phyloP scores from a whole-genome alignment of 2,329 filamentous ascomycete genomes.

The Scedosporium apiospermum region DNA sequence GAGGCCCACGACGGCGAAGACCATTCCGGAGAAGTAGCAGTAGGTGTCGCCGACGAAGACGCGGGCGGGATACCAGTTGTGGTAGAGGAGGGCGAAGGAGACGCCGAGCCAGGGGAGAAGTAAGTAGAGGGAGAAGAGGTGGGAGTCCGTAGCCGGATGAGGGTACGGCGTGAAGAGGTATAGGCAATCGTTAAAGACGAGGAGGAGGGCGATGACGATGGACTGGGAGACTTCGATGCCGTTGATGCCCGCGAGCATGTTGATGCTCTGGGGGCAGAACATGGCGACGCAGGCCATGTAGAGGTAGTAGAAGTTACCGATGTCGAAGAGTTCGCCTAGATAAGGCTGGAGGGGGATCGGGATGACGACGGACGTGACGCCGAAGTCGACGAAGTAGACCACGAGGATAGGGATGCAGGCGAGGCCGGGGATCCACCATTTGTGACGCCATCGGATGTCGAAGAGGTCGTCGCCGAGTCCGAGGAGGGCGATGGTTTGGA shows the following conservation, averaged over 20 bases:
- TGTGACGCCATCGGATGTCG: conserved; percentile 97
- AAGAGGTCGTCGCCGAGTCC: conserved; percentile 94
- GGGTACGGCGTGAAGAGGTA: conserved; percentile 79
- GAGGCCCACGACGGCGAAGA: conserved; percentile 95
- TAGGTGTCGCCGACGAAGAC: conserved; percentile 98
- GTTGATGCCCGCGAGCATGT: conserved; percentile 99
- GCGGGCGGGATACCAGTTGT: conserved; percentile 93
- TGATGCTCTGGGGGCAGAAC: conserved; percentile 98
- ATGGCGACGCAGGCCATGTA: conserved; percentile 97
- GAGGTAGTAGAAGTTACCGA: conserved; percentile 77
- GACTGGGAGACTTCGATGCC: conserved; percentile 95
- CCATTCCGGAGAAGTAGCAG: conserved; percentile 99
- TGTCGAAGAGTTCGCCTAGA: conserved; percentile 74
- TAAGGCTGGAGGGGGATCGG: conserved; percentile 78
- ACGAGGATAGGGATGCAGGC: conserved; percentile 88
- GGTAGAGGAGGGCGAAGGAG: conserved; percentile 71
- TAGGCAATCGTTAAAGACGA: conserved; percentile 77
- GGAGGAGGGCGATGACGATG: conserved; percentile 74
- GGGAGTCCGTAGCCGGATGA: conserved; percentile 89
- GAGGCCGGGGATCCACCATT: conserved; percentile 94
- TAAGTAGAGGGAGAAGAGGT: conserved; percentile 92
- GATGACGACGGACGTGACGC: conserved; percentile 89
- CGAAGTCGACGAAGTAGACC: conserved; percentile 97
- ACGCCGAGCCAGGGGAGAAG: conserved; percentile 91
- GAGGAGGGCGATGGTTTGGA: conserved; percentile 83